Conservation (phyloP, 768 basidiomycete genomes). For the Russula emetica region DNA sequence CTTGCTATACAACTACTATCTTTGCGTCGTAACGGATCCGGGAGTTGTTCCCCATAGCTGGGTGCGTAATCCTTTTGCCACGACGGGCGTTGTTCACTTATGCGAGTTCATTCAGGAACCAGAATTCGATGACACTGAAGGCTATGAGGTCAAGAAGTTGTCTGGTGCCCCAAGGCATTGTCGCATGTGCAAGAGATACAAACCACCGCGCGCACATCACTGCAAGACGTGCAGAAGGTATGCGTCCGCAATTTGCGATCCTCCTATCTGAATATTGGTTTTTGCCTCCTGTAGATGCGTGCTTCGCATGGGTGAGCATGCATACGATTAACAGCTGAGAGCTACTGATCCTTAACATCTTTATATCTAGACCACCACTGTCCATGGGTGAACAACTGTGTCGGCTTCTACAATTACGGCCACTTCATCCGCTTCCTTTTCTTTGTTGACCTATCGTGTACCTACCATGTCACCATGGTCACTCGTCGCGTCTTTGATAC, state of each 20-base stretch:
- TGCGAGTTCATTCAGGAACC: constrained; percentile 53
- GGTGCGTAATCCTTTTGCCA: constrained; percentile 45
- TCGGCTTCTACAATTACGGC: constrained; percentile 88
- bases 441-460: constrained; percentile 86
- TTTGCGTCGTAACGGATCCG: constrained; percentile 79
- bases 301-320: constrained; percentile 75
- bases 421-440: constrained; percentile 89
- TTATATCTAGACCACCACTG: constrained; percentile 72
- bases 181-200: constrained; percentile 77
- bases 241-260: constrained; percentile 30
- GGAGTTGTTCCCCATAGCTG: constrained; percentile 75
- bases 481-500: constrained; percentile 55
- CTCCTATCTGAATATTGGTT: neutral
- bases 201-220: constrained; percentile 89
- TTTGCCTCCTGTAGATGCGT: constrained; percentile 52
- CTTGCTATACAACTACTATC: constrained; percentile 84
- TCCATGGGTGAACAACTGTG: constrained; percentile 92
- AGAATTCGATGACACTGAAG: constrained; percentile 57
- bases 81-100: neutral
- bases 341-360: neutral
- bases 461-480: constrained; percentile 84
- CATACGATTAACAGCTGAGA: neutral
- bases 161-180: constrained; percentile 84
- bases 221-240: constrained; percentile 83
- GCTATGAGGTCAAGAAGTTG: constrained; percentile 85